Percentiles rank a stretch among this genome's conserved stretches.
Evolutionary conservation across 345 rosid species (phyloP).

Genomic region (Eucalyptus regnans): DNA sequence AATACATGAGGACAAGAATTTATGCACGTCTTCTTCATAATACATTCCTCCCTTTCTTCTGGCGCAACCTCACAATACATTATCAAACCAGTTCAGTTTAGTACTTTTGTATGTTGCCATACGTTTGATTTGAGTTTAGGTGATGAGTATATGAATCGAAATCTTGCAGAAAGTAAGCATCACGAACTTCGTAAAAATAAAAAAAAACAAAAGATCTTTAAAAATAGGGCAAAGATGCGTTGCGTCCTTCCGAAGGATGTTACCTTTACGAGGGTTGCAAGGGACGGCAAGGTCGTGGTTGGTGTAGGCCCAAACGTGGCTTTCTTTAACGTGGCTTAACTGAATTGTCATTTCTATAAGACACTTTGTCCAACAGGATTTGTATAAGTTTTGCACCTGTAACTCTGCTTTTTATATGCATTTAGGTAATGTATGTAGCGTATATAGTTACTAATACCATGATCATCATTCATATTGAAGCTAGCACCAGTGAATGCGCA

Average conservation of each 20-base stretch:
- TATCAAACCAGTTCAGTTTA: background rate
- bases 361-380: background rate
- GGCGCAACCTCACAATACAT: background rate
- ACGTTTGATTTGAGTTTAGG: background rate
- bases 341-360: background rate
- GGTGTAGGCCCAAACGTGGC: background rate
- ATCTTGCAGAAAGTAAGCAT: background rate
- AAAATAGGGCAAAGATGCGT: background rate
- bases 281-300: background rate
- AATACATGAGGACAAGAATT: background rate
- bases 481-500: background rate
- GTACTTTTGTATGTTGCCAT: background rate
- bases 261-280: background rate
- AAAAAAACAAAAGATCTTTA: background rate
- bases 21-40: background rate
- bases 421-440: background rate
- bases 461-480: background rate
- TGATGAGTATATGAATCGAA: background rate
- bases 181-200: background rate
- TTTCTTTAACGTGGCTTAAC: background rate
- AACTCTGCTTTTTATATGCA: background rate
- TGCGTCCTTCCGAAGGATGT: background rate
- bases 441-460: background rate
- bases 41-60: background rate
- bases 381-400: background rate